Conservation (phyloP, 2,329 filamentous ascomycete genomes). For the Niveomyces coronatus region DNA sequence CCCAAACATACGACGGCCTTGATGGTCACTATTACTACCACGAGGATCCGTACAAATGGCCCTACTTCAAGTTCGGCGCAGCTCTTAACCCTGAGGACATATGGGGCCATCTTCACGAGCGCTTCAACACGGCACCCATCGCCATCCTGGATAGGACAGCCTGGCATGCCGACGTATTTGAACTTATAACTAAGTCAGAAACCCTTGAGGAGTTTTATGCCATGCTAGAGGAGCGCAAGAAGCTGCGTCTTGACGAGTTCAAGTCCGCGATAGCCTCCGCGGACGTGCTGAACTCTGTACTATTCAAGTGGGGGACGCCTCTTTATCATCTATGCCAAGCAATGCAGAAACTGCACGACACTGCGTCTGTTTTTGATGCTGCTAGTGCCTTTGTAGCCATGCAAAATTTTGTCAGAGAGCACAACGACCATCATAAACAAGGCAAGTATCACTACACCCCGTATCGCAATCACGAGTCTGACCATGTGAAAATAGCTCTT, state of each 20-base stretch:
- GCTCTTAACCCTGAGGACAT: neutral
- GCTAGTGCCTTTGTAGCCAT: neutral
- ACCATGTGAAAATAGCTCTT: neutral
- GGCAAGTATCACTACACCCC: neutral
- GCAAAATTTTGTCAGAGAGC: neutral
- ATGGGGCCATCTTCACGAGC: neutral
- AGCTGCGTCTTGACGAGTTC: neutral
- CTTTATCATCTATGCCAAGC: neutral
- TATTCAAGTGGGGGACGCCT: neutral
- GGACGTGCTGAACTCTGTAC: neutral
- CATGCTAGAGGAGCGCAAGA: neutral
- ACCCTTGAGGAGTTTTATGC: neutral
- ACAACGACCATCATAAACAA: neutral
- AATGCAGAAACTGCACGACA: neutral
- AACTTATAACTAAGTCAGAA: neutral
- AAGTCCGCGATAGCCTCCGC: neutral
- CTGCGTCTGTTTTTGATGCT: neutral
- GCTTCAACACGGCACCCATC: slow-evolving; percentile 2
- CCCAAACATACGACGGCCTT: neutral
- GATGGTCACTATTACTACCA: neutral
- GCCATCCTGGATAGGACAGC: neutral
- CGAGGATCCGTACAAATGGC: slow-evolving; percentile 1
- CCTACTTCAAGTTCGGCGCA: neutral
- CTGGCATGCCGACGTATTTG: neutral
- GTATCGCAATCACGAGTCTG: neutral